These are phyloP conservation scores for Inosperma sp. DNA, from an alignment of 768 basidiomycete genomes.

Conservation along the genomic window DNA sequence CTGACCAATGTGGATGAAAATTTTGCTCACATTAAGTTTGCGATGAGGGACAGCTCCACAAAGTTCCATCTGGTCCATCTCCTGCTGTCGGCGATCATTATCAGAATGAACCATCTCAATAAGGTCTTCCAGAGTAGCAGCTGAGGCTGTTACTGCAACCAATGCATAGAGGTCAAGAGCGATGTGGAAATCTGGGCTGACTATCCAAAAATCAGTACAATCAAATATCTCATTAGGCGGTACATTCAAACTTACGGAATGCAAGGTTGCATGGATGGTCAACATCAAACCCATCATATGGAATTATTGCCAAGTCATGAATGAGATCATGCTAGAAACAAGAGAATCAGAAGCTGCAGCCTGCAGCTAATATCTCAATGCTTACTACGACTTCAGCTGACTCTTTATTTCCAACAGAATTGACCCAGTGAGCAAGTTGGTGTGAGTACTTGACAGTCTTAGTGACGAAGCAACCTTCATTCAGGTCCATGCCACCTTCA, in stretches of 20 bases:
- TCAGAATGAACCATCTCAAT: slow-evolving; percentile 18
- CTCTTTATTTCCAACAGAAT: slow-evolving; percentile 14
- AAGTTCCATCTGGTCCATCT: slow-evolving; percentile 11
- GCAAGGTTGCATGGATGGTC: slow-evolving; percentile 18
- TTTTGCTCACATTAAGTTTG: slow-evolving; percentile 13
- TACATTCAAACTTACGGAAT: slow-evolving; percentile 16
- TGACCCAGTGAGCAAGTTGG: slow-evolving; percentile 17
- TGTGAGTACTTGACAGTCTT: slow-evolving; percentile 21
- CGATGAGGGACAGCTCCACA: slow-evolving; percentile 8
- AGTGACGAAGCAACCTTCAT: slow-evolving; percentile 20
- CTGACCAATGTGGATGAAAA: slow-evolving; percentile 6
- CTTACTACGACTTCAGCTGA: slow-evolving; percentile 10
- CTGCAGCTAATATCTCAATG: slow-evolving; percentile 5
- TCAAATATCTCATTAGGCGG: background rate
- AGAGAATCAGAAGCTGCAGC: slow-evolving; percentile 10
- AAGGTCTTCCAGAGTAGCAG: slow-evolving; percentile 15
- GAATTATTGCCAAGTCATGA: slow-evolving; percentile 12
- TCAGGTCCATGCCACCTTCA: slow-evolving; percentile 10
- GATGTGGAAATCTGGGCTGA: slow-evolving; percentile 15
- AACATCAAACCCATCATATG: slow-evolving; percentile 12
- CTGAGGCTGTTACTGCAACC: slow-evolving; percentile 18
- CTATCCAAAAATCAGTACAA: slow-evolving; percentile 18
- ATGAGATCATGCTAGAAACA: slow-evolving; percentile 14
- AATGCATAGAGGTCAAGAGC: slow-evolving; percentile 18
- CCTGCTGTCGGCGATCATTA: slow-evolving; percentile 15